Percentiles rank a stretch among this genome's conserved stretches.
These are phyloP conservation scores for Prunus yedoensis DNA, from an alignment of 331 rosid species.

Conservation along the genomic window DNA sequence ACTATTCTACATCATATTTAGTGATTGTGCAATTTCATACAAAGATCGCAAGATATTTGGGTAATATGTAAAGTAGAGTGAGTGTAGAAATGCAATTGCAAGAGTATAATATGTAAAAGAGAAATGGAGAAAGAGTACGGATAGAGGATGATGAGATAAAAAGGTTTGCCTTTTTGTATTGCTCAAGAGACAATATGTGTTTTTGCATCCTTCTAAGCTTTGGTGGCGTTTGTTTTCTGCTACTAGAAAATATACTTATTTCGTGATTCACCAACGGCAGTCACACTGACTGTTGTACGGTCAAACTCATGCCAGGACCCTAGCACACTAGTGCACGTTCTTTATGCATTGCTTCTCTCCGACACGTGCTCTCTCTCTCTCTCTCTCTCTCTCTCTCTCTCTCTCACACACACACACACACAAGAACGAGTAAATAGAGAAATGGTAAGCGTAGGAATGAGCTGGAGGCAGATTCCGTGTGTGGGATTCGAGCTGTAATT, in stretches of 20 bases:
- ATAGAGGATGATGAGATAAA: neutral
- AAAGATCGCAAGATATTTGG: too few relatives aligned
- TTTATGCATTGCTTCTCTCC: neutral
- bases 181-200: too few relatives aligned
- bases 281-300: conserved; percentile 1
- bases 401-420: too few relatives aligned
- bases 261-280: neutral
- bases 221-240: too few relatives aligned
- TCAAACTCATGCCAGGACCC: neutral
- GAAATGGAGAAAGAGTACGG: too few relatives aligned
- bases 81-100: too few relatives aligned
- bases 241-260: neutral
- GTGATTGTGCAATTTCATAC: too few relatives aligned
- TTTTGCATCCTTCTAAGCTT: too few relatives aligned
- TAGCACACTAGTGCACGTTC: neutral
- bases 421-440: neutral
- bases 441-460: conserved; percentile 27
- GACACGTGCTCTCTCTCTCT: conserved; percentile 4
- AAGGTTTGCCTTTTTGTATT: neutral
- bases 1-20: too few relatives aligned
- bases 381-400: neutral
- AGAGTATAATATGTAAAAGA: too few relatives aligned
- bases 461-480: conserved; percentile 81
- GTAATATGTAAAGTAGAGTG: too few relatives aligned
- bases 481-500: conserved; percentile 73